Conservation (phyloP, 805 yeast species). For the Teunomyces kruisii region DNA sequence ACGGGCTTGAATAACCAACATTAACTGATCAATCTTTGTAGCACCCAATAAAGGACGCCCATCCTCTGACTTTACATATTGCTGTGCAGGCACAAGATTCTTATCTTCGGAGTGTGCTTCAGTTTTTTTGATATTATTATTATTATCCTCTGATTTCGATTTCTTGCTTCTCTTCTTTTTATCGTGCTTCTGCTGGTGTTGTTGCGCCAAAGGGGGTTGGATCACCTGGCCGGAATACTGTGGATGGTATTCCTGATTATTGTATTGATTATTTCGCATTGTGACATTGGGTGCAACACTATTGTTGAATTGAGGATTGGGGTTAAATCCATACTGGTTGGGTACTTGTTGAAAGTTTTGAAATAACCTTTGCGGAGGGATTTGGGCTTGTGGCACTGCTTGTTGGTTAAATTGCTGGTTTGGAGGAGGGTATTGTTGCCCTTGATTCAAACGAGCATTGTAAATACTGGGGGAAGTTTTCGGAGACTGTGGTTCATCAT, state of each 20-base stretch:
- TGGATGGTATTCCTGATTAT: conserved; percentile 2
- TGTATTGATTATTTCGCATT: conserved; percentile 8
- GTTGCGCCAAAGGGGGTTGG: conserved; percentile 10
- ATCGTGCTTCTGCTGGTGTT: conserved; percentile 12
- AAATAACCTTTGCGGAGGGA: conserved; percentile 3
- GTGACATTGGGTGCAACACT: conserved; percentile 13
- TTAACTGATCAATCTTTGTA: conserved; percentile 85
- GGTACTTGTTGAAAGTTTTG: conserved; percentile 4
- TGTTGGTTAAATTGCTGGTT: conserved; percentile 8
- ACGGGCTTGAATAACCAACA: conserved; percentile 88
- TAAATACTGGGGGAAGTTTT: conserved; percentile 32
- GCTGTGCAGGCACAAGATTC: conserved; percentile 46
- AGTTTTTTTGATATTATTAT: neutral
- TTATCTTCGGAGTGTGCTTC: conserved; percentile 11
- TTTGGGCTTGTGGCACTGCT: conserved; percentile 1
- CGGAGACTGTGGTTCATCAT: conserved; percentile 42
- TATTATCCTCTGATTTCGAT: neutral
- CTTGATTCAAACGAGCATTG: conserved; percentile 10
- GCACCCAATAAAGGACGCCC: conserved; percentile 77
- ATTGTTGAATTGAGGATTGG: neutral
- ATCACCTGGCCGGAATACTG: conserved; percentile 3
- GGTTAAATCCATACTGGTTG: conserved; percentile 6
- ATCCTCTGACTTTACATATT: conserved; percentile 51
- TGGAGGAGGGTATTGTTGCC: conserved; percentile 6
- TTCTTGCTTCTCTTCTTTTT: conserved; percentile 3